Evolutionary conservation across 345 rosid genomes (phyloP).

Genomic region (Hypericum perforatum): DNA sequence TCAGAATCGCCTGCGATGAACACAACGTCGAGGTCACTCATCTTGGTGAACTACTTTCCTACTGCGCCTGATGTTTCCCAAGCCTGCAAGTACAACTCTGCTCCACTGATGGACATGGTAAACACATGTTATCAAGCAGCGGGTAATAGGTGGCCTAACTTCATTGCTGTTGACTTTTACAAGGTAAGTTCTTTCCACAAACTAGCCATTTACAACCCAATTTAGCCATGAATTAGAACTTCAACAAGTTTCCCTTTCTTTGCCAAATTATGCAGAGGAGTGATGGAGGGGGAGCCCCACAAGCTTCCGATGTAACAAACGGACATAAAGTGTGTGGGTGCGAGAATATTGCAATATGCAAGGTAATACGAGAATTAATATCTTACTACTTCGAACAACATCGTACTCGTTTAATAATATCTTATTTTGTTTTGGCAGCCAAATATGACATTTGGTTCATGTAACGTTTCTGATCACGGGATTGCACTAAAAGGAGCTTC

Average conservation of each 20-base stretch:
- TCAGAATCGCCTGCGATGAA: neutral
- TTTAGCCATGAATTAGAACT: neutral
- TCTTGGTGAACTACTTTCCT: neutral
- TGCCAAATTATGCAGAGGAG: neutral
- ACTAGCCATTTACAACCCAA: neutral
- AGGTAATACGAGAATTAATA: neutral
- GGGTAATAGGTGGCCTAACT: constrained; percentile 1
- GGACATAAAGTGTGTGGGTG: neutral
- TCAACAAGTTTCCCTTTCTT: neutral
- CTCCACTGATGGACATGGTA: neutral
- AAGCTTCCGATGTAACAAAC: neutral
- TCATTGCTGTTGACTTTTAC: constrained; percentile 1
- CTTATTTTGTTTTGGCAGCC: too few species aligned
- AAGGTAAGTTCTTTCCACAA: neutral
- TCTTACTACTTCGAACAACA: too few species aligned
- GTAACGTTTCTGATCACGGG: too few species aligned
- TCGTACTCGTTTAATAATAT: too few species aligned
- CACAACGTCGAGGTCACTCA: neutral
- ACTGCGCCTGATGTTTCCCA: neutral
- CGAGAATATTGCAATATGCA: neutral
- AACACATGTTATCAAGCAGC: neutral
- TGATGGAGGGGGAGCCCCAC: neutral
- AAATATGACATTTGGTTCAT: too few species aligned
- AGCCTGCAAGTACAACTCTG: neutral
- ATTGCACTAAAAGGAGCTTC: too few species aligned